These are phyloP conservation scores for Naumovozyma baii DNA, from an alignment of 805 yeast species.

Conservation along the genomic window DNA sequence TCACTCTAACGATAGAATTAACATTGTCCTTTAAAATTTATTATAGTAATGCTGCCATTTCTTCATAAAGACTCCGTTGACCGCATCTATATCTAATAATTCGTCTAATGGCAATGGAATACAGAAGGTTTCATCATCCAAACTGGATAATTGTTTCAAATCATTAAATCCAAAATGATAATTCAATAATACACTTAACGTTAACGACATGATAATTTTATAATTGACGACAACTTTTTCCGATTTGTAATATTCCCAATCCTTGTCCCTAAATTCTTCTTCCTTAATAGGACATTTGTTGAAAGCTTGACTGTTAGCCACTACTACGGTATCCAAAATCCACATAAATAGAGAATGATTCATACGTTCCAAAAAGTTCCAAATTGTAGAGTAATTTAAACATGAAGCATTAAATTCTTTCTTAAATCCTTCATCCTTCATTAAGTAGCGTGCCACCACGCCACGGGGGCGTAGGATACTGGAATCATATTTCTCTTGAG, in stretches of 20 bases:
- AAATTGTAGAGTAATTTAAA: conserved; percentile 26
- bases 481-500: conserved; percentile 24
- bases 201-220: conserved; percentile 33
- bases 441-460: conserved; percentile 24
- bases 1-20: neutral
- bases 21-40: conserved; percentile 24
- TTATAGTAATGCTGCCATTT: conserved; percentile 30
- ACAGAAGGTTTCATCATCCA: conserved; percentile 18
- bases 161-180: conserved; percentile 43
- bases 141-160: conserved; percentile 23
- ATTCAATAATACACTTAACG: conserved; percentile 35
- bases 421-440: conserved; percentile 25
- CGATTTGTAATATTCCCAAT: conserved; percentile 29
- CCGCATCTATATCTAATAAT: conserved; percentile 13
- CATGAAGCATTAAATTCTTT: conserved; percentile 26
- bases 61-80: conserved; percentile 22
- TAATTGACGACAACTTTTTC: conserved; percentile 32
- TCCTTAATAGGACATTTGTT: conserved; percentile 26
- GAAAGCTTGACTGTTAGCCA: conserved; percentile 30
- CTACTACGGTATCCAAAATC: conserved; percentile 28
- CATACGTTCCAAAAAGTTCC: conserved; percentile 27
- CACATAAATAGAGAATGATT: conserved; percentile 28
- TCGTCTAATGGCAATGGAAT: conserved; percentile 24
- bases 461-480: conserved; percentile 28
- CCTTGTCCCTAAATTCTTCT: conserved; percentile 11